Conservation (phyloP, 371 early-diverging fungal species). For the Syncephalastrum monosporum region DNA sequence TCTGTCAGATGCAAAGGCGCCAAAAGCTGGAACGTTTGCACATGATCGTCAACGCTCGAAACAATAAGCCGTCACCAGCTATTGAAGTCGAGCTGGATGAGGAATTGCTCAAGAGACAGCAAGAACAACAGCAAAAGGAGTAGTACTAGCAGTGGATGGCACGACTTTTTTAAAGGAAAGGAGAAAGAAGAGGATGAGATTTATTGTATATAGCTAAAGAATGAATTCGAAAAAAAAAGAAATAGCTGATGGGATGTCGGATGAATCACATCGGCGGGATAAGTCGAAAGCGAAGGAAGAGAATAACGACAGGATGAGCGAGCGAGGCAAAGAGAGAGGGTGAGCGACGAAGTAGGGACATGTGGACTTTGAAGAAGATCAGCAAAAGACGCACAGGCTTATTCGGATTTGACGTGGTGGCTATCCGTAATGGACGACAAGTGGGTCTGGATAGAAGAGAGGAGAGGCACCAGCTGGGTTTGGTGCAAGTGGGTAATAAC, state of each 20-base stretch:
- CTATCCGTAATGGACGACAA: conserved; percentile 27
- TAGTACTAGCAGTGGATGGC: too few relatives aligned
- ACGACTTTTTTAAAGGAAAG: not conserved
- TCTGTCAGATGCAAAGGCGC: conserved; percentile 44
- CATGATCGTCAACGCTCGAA: conserved; percentile 31
- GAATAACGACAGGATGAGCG: not conserved
- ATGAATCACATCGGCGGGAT: too few relatives aligned
- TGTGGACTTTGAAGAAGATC: conserved; percentile 1
- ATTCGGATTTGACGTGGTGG: conserved; percentile 26
- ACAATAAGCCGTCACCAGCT: too few relatives aligned
- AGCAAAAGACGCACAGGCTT: conserved; percentile 9
- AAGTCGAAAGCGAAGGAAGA: conserved; percentile 1
- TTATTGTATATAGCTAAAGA: conserved; percentile 6
- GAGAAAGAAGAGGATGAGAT: not conserved
- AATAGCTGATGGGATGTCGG: not conserved
- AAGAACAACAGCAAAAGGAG: too few relatives aligned
- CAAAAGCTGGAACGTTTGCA: conserved; percentile 37
- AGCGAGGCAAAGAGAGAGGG: too few relatives aligned
- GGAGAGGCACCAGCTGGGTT: conserved; percentile 50
- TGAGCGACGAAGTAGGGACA: not conserved
- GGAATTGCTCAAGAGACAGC: too few relatives aligned
- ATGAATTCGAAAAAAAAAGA: conserved; percentile 9
- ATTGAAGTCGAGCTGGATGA: too few relatives aligned
- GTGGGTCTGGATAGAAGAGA: conserved; percentile 46
- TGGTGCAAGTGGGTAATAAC: conserved; percentile 45